These are phyloP conservation scores for Coemansia sp. DNA, from an alignment of 192 early-diverging fungal species.

Conservation along the genomic window DNA sequence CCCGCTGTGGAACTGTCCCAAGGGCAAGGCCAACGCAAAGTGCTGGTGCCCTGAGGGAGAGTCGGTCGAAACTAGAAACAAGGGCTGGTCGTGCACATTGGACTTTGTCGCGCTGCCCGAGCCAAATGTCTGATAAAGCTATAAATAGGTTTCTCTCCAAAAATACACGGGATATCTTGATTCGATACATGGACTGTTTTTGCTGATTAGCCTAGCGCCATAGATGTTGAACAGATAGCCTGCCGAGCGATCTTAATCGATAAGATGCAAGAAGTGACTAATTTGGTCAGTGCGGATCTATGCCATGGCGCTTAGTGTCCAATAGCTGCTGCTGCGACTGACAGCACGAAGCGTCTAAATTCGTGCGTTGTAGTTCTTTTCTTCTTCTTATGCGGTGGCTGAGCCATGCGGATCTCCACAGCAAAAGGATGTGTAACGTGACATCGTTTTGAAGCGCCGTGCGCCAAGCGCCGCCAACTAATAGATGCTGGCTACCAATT, in stretches of 20 bases:
- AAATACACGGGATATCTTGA: too few relatives aligned
- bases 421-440: constrained; percentile 1
- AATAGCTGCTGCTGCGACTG: not conserved
- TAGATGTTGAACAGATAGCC: too few relatives aligned
- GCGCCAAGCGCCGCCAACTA: not conserved
- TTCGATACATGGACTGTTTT: too few relatives aligned
- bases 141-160: not conserved
- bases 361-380: not conserved
- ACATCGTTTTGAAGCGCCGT: not conserved
- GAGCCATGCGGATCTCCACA: too few relatives aligned
- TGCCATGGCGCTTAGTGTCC: constrained; percentile 2
- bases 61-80: constrained; percentile 46
- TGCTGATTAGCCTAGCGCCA: too few relatives aligned
- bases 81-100: constrained; percentile 49
- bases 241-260: not conserved
- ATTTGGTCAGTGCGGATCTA: not conserved
- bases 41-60: constrained; percentile 51
- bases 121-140: constrained; percentile 7
- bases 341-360: not conserved
- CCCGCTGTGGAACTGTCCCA: constrained; percentile 39
- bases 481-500: too few relatives aligned
- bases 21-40: constrained; percentile 42
- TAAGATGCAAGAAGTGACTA: not conserved
- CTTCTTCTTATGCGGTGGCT: not conserved
- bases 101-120: constrained; percentile 41